These are phyloP conservation scores for Penicillium argentinense DNA, from an alignment of 495 filamentous ascomycete genomes.

Conservation along the genomic window DNA sequence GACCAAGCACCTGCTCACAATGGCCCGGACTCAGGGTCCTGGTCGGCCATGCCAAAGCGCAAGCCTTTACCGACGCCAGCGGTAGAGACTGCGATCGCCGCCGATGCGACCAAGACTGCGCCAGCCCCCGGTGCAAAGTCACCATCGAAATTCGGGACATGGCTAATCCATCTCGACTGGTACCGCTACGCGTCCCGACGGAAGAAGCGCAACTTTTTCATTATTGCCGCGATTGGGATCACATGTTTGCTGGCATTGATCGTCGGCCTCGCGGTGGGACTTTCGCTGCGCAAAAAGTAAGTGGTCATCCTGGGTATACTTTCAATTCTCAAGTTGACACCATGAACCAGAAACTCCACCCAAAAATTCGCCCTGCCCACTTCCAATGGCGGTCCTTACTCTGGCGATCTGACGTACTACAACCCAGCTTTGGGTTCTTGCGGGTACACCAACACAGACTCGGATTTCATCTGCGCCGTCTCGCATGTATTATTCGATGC, in stretches of 20 bases:
- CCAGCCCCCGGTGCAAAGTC: neutral
- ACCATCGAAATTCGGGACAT: neutral
- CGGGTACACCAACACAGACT: conserved; percentile 52
- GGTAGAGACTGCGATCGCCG: no score
- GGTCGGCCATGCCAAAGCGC: conserved; percentile 20
- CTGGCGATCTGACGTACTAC: conserved; percentile 73
- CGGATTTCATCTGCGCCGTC: conserved; percentile 63
- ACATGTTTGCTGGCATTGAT: conserved; percentile 47
- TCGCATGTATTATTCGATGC: conserved; percentile 69
- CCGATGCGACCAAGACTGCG: neutral
- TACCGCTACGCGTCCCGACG: conserved; percentile 3
- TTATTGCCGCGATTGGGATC: conserved; percentile 19
- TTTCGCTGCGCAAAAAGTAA: conserved; percentile 32
- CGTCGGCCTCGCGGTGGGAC: conserved; percentile 55
- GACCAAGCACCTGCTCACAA: no score
- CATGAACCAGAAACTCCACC: conserved; percentile 9
- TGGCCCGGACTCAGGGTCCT: neutral
- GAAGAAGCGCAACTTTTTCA: conserved; percentile 24
- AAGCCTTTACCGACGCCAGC: conserved; percentile 20
- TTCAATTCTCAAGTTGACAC: conserved; percentile 2
- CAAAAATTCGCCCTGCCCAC: conserved; percentile 57
- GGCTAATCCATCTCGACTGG: neutral
- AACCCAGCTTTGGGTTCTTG: conserved; percentile 68
- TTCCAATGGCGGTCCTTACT: conserved; percentile 48
- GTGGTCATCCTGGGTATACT: neutral